Conservation (phyloP, 345 rosid species). For the Kernera saxatilis region DNA sequence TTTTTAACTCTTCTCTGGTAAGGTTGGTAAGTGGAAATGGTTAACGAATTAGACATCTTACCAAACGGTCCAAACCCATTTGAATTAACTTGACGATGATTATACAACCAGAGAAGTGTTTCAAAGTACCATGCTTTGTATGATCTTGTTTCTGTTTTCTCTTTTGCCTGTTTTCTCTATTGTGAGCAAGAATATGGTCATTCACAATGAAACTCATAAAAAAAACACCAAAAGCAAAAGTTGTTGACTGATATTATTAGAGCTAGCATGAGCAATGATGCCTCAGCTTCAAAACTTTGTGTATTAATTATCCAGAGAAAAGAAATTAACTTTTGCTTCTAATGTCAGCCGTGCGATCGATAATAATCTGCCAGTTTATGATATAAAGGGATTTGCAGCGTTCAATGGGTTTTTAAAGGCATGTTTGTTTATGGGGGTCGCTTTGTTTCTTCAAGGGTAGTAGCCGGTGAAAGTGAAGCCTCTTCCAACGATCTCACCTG, state of each 20-base stretch:
- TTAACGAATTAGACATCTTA: neutral
- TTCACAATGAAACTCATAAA: neutral
- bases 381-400: neutral
- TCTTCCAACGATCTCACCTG: conserved; percentile 66
- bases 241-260: conserved; percentile 15
- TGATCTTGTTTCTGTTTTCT: neutral
- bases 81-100: neutral
- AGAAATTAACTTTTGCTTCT: conserved; percentile 9
- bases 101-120: neutral
- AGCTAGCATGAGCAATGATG: conserved; percentile 1
- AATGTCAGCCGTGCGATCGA: neutral
- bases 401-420: neutral
- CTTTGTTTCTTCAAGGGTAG: conserved; percentile 36
- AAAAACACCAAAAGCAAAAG: neutral
- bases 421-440: neutral
- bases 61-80: neutral
- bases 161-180: neutral
- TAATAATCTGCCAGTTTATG: neutral
- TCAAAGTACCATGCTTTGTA: neutral
- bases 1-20: neutral
- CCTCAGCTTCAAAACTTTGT: conserved; percentile 24
- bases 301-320: conserved; percentile 4
- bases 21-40: neutral
- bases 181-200: neutral
- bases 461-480: conserved; percentile 75